Percentiles rank a stretch among this genome's conserved stretches.
phyloP scores from a whole-genome alignment of 371 early-diverging fungal species.

The Neoconidiobolus thromboides region DNA sequence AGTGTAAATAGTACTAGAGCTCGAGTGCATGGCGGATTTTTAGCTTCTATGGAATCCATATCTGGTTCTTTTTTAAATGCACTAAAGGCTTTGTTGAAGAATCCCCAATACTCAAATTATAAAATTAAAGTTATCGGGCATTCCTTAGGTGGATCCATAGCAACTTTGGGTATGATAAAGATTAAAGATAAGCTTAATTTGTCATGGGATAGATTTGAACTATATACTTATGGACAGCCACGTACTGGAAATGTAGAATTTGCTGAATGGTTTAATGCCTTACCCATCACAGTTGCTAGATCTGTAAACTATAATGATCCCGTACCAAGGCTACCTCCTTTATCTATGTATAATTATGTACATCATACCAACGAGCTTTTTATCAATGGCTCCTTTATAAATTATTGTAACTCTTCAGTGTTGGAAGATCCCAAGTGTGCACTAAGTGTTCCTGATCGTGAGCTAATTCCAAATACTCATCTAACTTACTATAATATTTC shows the following conservation, averaged over 20 bases:
- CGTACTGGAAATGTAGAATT: not conserved
- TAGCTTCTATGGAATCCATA: not conserved
- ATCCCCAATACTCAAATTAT: not conserved
- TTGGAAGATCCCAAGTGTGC: not conserved
- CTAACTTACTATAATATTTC: not conserved
- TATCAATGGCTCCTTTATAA: not conserved
- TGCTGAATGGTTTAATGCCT: not conserved
- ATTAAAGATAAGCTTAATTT: not conserved
- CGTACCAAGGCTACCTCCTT: not conserved
- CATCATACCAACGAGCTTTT: not conserved
- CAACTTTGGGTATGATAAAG: not conserved
- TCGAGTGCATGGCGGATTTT: not conserved
- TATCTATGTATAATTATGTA: not conserved
- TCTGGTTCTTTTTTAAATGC: not conserved
- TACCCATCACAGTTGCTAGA: not conserved
- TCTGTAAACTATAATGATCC: not conserved
- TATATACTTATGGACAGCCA: not conserved
- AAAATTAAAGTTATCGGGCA: not conserved
- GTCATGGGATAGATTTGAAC: not conserved
- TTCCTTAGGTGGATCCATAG: not conserved
- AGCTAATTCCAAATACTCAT: not conserved
- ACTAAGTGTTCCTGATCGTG: not conserved
- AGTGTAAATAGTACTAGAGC: not conserved
- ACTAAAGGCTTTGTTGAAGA: not conserved
- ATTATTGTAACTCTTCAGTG: not conserved